Percentiles rank a stretch among this genome's conserved stretches.
Evolutionary conservation across 2,329 filamentous ascomycete genomes (phyloP).

Genomic region (Ceratocystis eucalypticola): DNA sequence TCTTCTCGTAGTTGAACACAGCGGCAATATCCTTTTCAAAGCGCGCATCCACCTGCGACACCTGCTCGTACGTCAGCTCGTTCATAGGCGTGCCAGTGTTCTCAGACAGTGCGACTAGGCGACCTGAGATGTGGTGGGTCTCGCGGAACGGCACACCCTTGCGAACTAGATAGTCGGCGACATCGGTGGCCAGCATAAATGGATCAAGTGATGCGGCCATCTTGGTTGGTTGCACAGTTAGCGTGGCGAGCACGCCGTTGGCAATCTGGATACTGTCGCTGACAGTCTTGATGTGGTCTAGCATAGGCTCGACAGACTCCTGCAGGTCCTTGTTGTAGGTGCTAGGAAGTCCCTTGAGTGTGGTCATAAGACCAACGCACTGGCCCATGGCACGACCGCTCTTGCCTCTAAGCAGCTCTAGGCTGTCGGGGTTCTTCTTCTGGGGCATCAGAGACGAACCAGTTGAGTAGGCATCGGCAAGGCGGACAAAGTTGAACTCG

Average conservation of each 20-base stretch:
- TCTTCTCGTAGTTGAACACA: conserved; percentile 68
- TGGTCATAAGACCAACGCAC: conserved; percentile 64
- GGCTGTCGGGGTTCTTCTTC: conserved; percentile 72
- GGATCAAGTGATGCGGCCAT: conserved; percentile 69
- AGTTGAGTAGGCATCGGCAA: conserved; percentile 70
- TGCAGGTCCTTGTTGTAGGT: conserved; percentile 92
- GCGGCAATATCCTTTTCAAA: conserved; percentile 58
- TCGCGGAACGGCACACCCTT: conserved; percentile 66
- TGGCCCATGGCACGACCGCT: conserved; percentile 64
- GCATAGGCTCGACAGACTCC: conserved; percentile 72
- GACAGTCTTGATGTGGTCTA: conserved; percentile 72
- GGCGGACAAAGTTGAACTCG: conserved; percentile 61
- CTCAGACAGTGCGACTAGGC: conserved; percentile 55
- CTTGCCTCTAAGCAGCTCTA: conserved; percentile 61
- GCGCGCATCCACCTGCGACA: conserved; percentile 53
- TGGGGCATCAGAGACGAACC: conserved; percentile 68
- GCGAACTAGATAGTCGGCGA: conserved; percentile 50
- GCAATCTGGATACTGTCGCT: conserved; percentile 71
- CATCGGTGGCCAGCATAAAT: conserved; percentile 67
- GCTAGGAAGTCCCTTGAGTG: conserved; percentile 55
- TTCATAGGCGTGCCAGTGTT: conserved; percentile 54
- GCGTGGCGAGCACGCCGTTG: conserved; percentile 62
- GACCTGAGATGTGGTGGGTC: conserved; percentile 65
- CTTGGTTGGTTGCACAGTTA: conserved; percentile 54
- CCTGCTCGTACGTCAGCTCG: conserved; percentile 49